These are phyloP conservation scores for Aspergillus costaricaensis DNA, from an alignment of 2,329 filamentous ascomycete genomes.

Conservation along the genomic window DNA sequence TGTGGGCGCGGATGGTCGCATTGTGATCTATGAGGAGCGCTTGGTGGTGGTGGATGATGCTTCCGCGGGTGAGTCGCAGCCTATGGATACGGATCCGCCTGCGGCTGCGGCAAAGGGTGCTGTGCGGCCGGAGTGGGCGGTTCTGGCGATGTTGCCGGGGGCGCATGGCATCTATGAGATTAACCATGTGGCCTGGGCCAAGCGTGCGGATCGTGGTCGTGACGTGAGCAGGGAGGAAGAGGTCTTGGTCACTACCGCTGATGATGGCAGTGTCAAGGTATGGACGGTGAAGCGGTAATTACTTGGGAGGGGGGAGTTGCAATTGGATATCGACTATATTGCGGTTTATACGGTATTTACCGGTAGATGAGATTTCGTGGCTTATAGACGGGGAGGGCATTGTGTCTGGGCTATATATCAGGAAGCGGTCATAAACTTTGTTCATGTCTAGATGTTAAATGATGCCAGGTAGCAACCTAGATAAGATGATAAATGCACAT, in stretches of 20 bases:
- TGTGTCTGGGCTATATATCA: neutral
- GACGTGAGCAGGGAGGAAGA: slow-evolving; percentile 64
- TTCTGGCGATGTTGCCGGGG: slow-evolving; percentile 68
- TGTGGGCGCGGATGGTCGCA: slow-evolving; percentile 79
- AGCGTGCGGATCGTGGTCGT: slow-evolving; percentile 66
- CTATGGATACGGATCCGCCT: slow-evolving; percentile 28
- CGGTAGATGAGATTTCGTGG: too few species aligned
- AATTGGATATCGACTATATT: neutral
- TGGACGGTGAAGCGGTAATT: slow-evolving; percentile 62
- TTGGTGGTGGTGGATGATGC: slow-evolving; percentile 28
- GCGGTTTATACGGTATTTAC: too few species aligned
- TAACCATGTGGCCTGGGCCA: slow-evolving; percentile 89
- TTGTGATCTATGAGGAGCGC: slow-evolving; percentile 75
- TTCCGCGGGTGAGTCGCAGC: slow-evolving; percentile 19
- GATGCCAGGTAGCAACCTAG: slow-evolving; percentile 3
- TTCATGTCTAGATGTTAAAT: slow-evolving; percentile 10
- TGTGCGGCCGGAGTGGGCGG: slow-evolving; percentile 63
- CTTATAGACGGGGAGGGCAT: neutral
- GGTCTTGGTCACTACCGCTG: slow-evolving; percentile 85
- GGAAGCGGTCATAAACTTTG: slow-evolving; percentile 8
- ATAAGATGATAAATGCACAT: neutral
- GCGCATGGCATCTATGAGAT: slow-evolving; percentile 92
- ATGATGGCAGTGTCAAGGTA: slow-evolving; percentile 83
- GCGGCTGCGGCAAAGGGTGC: slow-evolving; percentile 27
- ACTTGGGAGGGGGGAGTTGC: neutral